Percentiles rank a stretch among this genome's conserved stretches.
Conservation (phyloP, 371 early-diverging fungal genomes). For the Mucor irregularis region DNA sequence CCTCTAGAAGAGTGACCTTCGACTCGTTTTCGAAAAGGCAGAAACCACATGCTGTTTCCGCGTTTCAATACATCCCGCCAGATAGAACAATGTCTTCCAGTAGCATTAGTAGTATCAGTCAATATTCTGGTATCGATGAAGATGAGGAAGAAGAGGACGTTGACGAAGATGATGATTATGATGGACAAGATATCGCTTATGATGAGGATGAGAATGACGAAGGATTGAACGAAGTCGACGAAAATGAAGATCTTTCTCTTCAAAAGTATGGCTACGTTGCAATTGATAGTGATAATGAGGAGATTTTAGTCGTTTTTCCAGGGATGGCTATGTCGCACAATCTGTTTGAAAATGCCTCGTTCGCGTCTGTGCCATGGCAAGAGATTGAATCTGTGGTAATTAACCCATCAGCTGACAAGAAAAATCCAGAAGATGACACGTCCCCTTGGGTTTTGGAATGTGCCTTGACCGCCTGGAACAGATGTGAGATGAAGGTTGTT, state of each 20-base stretch:
- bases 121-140: constrained; percentile 8
- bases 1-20: neutral
- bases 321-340: constrained; percentile 23
- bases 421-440: constrained; percentile 8
- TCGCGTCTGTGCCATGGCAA: constrained; percentile 34
- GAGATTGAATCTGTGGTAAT: constrained; percentile 15
- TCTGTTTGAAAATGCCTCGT: constrained; percentile 30
- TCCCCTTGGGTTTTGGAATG: constrained; percentile 38
- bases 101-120: constrained; percentile 11
- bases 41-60: constrained; percentile 23
- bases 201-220: constrained; percentile 7
- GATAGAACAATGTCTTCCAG: constrained; percentile 8
- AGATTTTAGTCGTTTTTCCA: constrained; percentile 41
- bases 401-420: neutral
- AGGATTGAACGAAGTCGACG: neutral
- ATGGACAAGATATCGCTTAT: no score
- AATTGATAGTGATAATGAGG: constrained; percentile 34
- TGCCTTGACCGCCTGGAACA: constrained; percentile 38
- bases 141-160: neutral
- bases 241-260: neutral
- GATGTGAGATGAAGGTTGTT: constrained; percentile 42
- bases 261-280: constrained; percentile 36
- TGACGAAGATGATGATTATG: neutral
- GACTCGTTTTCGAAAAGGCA: neutral
- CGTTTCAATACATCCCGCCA: constrained; percentile 28